Conservation (phyloP, 805 yeast species). For the Scheffersomyces coipomensis region DNA sequence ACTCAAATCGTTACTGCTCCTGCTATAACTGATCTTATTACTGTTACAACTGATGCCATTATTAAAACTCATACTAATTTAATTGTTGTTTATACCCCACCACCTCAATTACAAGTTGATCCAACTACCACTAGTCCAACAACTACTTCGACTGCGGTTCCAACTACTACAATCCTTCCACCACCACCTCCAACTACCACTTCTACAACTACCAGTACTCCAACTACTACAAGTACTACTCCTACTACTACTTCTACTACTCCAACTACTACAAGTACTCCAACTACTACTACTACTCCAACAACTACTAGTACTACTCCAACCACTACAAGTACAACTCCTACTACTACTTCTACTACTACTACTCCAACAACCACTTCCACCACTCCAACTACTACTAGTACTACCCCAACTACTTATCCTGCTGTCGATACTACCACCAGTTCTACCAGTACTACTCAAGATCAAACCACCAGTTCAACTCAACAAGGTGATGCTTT, state of each 20-base stretch:
- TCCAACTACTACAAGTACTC: constrained; percentile 5
- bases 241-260: constrained; percentile 4
- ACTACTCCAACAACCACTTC: constrained; percentile 6
- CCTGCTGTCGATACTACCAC: constrained; percentile 6
- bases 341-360: constrained; percentile 6
- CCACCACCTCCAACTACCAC: constrained; percentile 9
- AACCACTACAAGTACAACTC: constrained; percentile 5
- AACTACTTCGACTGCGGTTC: constrained; percentile 6
- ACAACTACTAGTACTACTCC: constrained; percentile 7
- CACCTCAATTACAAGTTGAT: constrained; percentile 9
- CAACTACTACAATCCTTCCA: constrained; percentile 2
- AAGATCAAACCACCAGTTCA: constrained; percentile 8
- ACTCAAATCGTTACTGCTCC: constrained; percentile 26
- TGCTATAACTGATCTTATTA: constrained; percentile 22
- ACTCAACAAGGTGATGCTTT: neutral
- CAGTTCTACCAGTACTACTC: constrained; percentile 9
- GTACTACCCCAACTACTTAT: constrained; percentile 3
- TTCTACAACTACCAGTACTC: constrained; percentile 4
- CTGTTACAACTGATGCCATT: constrained; percentile 16
- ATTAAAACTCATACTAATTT: constrained; percentile 11
- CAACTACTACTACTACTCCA: constrained; percentile 7
- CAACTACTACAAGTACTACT: constrained; percentile 7
- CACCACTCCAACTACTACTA: constrained; percentile 5
- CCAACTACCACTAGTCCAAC: constrained; percentile 10
- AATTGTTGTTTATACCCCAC: constrained; percentile 16